phyloP scores from a whole-genome alignment of 768 basidiomycete genomes.

The Collybia sp. region DNA sequence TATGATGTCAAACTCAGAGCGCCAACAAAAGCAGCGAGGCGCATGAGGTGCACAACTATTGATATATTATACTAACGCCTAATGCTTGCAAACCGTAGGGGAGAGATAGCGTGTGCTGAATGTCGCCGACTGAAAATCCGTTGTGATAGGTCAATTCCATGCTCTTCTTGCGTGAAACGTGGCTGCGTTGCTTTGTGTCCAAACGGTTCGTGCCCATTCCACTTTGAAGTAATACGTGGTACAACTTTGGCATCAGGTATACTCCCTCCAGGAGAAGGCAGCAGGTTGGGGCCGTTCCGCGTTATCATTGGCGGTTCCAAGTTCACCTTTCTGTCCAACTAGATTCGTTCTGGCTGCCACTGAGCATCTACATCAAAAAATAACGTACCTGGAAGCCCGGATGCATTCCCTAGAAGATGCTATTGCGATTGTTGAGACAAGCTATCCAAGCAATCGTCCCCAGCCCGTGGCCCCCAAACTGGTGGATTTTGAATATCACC shows the following conservation, averaged over 20 bases:
- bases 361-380: constrained; percentile 45
- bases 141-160: constrained; percentile 34
- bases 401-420: constrained; percentile 54
- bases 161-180: constrained; percentile 47
- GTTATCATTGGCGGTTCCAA: neutral
- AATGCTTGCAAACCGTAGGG: constrained; percentile 14
- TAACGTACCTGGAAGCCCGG: constrained; percentile 40
- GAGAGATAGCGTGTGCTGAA: constrained; percentile 40
- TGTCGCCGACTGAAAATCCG: constrained; percentile 40
- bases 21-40: constrained; percentile 31
- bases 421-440: constrained; percentile 38
- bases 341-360: constrained; percentile 51
- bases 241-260: constrained; percentile 29
- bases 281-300: constrained; percentile 34
- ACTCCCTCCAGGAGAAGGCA: constrained; percentile 51
- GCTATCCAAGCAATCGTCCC: constrained; percentile 30
- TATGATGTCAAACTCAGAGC: neutral
- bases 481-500: constrained; percentile 29
- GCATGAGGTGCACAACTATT: constrained; percentile 26
- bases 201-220: constrained; percentile 32
- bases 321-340: neutral
- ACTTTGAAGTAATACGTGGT: neutral
- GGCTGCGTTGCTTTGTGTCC: constrained; percentile 48
- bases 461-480: constrained; percentile 24
- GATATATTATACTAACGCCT: neutral